phyloP scores from a whole-genome alignment of 176 grass and related monocot genomes.

The Luzula sylvatica region DNA sequence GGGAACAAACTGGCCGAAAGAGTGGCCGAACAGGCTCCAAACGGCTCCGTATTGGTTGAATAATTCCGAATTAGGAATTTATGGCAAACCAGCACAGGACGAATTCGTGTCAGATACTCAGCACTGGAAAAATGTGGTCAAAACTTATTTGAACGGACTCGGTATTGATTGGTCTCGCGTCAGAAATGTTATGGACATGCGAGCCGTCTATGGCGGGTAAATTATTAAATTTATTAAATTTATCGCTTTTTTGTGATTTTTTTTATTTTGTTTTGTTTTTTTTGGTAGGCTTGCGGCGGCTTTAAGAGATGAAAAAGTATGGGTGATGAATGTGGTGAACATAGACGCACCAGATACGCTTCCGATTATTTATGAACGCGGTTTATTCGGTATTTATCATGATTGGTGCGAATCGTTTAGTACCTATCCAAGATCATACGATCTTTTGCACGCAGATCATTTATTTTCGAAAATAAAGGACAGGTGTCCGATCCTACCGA shows the following conservation, averaged over 20 bases:
- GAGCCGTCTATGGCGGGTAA: conserved; percentile 88
- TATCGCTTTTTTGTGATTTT: no score
- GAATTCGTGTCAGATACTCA: conserved; percentile 61
- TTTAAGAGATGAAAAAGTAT: conserved; percentile 60
- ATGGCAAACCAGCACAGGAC: conserved; percentile 56
- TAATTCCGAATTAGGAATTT: conserved; percentile 38
- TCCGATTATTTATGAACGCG: conserved; percentile 86
- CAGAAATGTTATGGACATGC: conserved; percentile 99
- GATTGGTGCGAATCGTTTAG: conserved; percentile 99
- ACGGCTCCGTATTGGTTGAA: conserved; percentile 69
- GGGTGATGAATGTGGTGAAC: conserved; percentile 95
- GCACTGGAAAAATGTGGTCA: conserved; percentile 57
- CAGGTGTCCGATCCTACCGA: conserved; percentile 57
- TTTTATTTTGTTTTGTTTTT: no score
- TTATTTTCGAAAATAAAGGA: conserved; percentile 84
- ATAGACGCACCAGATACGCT: conserved; percentile 73
- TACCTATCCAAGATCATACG: conserved; percentile 88
- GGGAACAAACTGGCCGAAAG: conserved; percentile 45
- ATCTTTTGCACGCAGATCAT: conserved; percentile 80
- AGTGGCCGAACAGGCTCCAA: conserved; percentile 54
- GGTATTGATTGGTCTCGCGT: conserved; percentile 81
- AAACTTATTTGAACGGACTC: conserved; percentile 56
- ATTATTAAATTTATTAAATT: no score
- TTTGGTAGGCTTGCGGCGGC: conserved; percentile 53
- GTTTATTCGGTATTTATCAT: conserved; percentile 91